Percentiles rank a stretch among this genome's conserved stretches.
phyloP scores from a whole-genome alignment of 352 stramenopile species.

The Achlya hypogyna region DNA sequence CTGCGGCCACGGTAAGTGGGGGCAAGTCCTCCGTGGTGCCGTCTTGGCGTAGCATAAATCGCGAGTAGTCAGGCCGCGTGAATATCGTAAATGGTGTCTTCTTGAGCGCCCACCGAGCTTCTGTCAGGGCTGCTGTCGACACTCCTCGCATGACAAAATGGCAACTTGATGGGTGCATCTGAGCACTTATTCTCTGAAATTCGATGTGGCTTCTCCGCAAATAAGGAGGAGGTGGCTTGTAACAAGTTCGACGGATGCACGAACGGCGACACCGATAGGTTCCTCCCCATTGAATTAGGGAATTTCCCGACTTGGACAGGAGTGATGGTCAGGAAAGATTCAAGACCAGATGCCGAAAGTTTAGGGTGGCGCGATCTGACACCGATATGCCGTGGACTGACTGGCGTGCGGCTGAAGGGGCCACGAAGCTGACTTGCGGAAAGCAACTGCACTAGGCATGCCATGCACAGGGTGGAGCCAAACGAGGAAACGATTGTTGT shows the following conservation, averaged over 20 bases:
- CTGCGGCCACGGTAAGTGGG: neutral
- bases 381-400: no score
- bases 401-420: no score
- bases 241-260: neutral
- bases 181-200: no score
- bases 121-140: neutral
- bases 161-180: neutral
- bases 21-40: neutral
- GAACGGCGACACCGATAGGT: neutral
- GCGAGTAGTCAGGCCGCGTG: neutral
- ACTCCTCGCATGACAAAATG: neutral
- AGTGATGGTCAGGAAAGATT: no score
- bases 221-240: neutral
- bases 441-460: no score
- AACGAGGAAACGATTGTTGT: no score
- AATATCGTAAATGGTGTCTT: neutral
- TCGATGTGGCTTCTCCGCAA: neutral
- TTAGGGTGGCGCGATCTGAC: no score
- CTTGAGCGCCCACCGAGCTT: neutral
- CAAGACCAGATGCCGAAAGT: no score
- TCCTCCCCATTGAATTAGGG: neutral
- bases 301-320: neutral
- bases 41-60: neutral
- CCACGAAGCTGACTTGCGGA: no score
- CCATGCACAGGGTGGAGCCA: no score